Evolutionary conservation across 169 alveolate species (phyloP), one percentile per base, ranked within the genome.

Genomic region (Plasmodium relictum): DNA sequence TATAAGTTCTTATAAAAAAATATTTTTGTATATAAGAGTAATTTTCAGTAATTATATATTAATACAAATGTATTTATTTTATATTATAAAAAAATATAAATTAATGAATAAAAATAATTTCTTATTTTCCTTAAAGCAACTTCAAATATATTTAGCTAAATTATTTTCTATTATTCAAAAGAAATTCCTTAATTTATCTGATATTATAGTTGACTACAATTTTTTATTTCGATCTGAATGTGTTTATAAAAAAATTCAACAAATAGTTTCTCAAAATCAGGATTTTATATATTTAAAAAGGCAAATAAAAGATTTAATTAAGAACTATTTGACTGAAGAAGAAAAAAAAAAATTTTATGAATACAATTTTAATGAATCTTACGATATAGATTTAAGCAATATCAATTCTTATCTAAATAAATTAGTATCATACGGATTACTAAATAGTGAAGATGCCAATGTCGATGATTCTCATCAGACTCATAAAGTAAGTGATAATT

Each of bases 11-110:
- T 5, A 54, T 69, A 71, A 66, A 44, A 20, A 59, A 37, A 72
- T 83, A 31, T 26, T 71, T 48, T 31, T 83, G 18, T 83, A 16
- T 72, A 39, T 83, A 61, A 39, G 85, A 18, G 59, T 83, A 22
- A 56, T 83, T 16, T 83, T 54, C 31, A 83, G 91, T 62, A 83
- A 83, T 20, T 83, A 83, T 71, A 26, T 83, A 42, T 59, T 83
- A 44, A 71, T 83, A 26, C 91, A 83, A 68, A 83, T 83, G 91
- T 83, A 83, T 59, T 20, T 83, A 83, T 83, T 83, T 42, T 68
- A 44, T 71, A 50, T 83, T 16, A 54, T 83, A 54, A 24, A 48
- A 54, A 83, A 52, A 20, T 68, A 68, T 56, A 22, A 83, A 20
- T 52, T 83, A 61, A 39, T 69, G 10, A 56, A 61, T 18, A 68